A percentile compares a stretch with the other conserved stretches of the same genome.
phyloP scores from a whole-genome alignment of 169 alveolate genomes.

The Theileria orientalis region DNA sequence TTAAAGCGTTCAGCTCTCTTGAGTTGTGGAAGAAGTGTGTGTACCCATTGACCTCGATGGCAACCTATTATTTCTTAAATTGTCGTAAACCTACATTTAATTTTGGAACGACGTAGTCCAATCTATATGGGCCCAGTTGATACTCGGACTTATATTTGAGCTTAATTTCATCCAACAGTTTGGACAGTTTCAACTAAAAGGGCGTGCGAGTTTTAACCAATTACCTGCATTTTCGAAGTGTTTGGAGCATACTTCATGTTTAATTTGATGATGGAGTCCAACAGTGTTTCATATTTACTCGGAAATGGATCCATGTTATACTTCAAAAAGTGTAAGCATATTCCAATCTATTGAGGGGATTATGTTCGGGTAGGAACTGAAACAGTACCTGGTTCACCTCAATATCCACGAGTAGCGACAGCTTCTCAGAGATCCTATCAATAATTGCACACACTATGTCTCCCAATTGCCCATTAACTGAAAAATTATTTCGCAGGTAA shows the following conservation, averaged over 20 bases:
- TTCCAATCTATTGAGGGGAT: constrained; percentile 1
- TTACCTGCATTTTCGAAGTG: constrained; percentile 65
- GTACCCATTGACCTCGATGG: constrained; percentile 65
- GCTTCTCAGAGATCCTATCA: constrained; percentile 20
- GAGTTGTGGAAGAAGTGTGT: constrained; percentile 64
- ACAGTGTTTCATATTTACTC: constrained; percentile 16
- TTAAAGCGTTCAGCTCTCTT: constrained; percentile 30
- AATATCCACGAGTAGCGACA: constrained; percentile 35
- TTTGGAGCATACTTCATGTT: constrained; percentile 45
- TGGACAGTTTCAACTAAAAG: constrained; percentile 27
- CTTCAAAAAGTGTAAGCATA: constrained; percentile 29
- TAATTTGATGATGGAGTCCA: constrained; percentile 29
- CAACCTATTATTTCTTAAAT: constrained; percentile 25
- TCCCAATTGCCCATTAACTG: constrained; percentile 13
- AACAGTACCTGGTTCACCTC: constrained; percentile 59
- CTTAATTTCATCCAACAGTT: constrained; percentile 43
- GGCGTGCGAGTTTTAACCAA: not conserved
- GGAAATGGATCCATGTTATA: constrained; percentile 27
- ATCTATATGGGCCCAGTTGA: constrained; percentile 54
- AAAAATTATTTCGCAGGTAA: not conserved
- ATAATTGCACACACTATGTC: constrained; percentile 27
- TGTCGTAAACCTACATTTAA: constrained; percentile 11
- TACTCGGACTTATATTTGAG: constrained; percentile 31
- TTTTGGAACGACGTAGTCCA: constrained; percentile 64
- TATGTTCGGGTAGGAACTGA: not conserved